Percentiles rank a stretch among this genome's conserved stretches.
Conservation (phyloP, 176 grass and related monocot species). For the maize (Zea mays) region DNA sequence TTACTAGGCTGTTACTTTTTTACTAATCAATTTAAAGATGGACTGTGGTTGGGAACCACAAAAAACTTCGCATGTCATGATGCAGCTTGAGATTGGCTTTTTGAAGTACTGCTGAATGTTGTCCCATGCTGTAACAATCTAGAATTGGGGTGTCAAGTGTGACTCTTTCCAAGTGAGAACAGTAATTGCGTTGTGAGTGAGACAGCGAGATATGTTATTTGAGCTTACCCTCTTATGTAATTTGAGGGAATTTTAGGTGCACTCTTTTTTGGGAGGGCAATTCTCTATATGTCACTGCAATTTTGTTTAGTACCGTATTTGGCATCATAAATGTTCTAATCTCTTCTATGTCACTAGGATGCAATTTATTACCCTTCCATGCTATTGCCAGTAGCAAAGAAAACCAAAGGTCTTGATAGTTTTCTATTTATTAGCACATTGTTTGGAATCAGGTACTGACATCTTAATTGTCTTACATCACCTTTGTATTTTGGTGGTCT, state of each 20-base stretch:
- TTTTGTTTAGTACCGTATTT: too few relatives aligned
- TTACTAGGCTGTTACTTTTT: neutral
- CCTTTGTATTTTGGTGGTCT: neutral
- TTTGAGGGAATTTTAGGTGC: neutral
- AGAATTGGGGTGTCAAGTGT: neutral
- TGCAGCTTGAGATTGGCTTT: slow-evolving; percentile 14
- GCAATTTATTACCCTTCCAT: too few relatives aligned
- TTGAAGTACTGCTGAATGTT: slow-evolving; percentile 5
- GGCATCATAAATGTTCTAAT: too few relatives aligned
- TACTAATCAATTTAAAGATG: neutral
- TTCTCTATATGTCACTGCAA: too few relatives aligned
- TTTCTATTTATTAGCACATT: slow-evolving; percentile 21
- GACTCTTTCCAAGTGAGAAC: neutral
- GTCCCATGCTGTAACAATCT: neutral
- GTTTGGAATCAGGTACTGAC: neutral
- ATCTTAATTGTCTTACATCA: neutral
- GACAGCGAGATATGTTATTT: neutral
- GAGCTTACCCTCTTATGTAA: neutral
- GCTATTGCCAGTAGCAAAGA: too few relatives aligned
- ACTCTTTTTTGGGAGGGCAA: neutral
- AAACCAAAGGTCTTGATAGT: slow-evolving; percentile 71
- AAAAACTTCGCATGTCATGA: slow-evolving; percentile 23
- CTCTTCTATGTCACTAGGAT: too few relatives aligned
- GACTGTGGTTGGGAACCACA: neutral
- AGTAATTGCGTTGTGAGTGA: neutral